Percentiles rank a stretch among this genome's conserved stretches.
phyloP scores from a whole-genome alignment of 768 basidiomycete genomes.

The Kwoniella europaea region DNA sequence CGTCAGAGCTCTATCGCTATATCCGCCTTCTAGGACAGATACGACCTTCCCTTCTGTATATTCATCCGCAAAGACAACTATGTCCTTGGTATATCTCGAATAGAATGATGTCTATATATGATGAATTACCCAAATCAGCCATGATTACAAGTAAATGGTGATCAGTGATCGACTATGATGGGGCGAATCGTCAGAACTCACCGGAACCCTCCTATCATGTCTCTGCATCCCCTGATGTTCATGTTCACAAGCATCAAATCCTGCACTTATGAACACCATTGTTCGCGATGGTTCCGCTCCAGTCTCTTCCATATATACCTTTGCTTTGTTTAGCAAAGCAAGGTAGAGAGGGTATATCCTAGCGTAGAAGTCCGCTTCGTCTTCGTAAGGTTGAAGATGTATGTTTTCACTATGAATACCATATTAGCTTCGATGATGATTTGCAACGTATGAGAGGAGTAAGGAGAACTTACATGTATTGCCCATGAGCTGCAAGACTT shows the following conservation, averaged over 20 bases:
- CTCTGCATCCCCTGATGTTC: conserved; percentile 90
- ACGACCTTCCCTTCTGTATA: conserved; percentile 74
- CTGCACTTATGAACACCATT: conserved; percentile 86
- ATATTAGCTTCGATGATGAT: too few relatives aligned
- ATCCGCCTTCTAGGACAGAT: conserved; percentile 93
- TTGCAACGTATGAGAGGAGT: background rate
- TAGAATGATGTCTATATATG: conserved; percentile 70
- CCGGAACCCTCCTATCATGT: conserved; percentile 84
- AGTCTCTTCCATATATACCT: conserved; percentile 72
- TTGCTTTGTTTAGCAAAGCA: conserved; percentile 70
- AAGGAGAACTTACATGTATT: conserved; percentile 65
- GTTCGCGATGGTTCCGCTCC: conserved; percentile 68
- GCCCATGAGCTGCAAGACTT: conserved; percentile 78
- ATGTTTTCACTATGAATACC: conserved; percentile 59
- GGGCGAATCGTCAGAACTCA: conserved; percentile 17
- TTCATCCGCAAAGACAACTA: conserved; percentile 67
- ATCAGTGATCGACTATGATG: background rate
- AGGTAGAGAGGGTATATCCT: conserved; percentile 73
- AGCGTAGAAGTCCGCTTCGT: conserved; percentile 76
- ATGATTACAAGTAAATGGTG: background rate
- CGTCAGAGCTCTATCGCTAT: conserved; percentile 83
- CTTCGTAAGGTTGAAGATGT: conserved; percentile 74
- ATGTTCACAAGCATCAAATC: conserved; percentile 93
- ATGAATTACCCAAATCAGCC: background rate
- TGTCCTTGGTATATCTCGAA: conserved; percentile 77